phyloP scores from a whole-genome alignment of 2,329 filamentous ascomycete genomes.

The Sporothrix inflata region DNA sequence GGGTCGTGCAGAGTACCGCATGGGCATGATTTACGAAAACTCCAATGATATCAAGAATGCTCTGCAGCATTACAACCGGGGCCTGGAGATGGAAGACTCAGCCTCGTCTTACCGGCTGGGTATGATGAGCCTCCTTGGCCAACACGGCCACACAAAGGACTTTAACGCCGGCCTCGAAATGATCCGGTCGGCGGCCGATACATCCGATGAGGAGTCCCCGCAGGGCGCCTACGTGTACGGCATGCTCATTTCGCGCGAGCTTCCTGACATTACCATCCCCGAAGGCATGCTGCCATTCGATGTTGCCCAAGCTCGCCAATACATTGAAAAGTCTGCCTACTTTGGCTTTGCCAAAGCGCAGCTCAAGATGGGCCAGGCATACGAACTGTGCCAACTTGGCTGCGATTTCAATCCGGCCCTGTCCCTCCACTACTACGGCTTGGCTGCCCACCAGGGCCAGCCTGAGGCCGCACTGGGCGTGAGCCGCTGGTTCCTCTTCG shows the following conservation, averaged over 20 bases:
- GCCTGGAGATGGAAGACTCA: slow-evolving; percentile 79
- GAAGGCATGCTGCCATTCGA: slow-evolving; percentile 70
- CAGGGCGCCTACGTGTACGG: slow-evolving; percentile 95
- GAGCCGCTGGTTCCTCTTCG: slow-evolving; percentile 98
- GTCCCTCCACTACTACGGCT: slow-evolving; percentile 92
- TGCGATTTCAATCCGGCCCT: slow-evolving; percentile 94
- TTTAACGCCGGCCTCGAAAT: slow-evolving; percentile 76
- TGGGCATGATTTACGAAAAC: slow-evolving; percentile 97
- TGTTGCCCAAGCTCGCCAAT: slow-evolving; percentile 73
- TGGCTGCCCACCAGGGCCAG: slow-evolving; percentile 90
- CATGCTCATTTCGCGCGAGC: slow-evolving; percentile 87
- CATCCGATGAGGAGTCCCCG: slow-evolving; percentile 92
- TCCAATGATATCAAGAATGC: slow-evolving; percentile 92
- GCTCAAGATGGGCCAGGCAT: slow-evolving; percentile 94
- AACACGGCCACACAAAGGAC: slow-evolving; percentile 87
- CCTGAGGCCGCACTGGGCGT: slow-evolving; percentile 93
- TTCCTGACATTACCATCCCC: slow-evolving; percentile 87
- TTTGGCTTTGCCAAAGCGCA: slow-evolving; percentile 96
- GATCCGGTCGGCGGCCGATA: slow-evolving; percentile 80
- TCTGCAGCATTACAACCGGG: slow-evolving; percentile 84
- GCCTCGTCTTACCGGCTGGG: slow-evolving; percentile 85
- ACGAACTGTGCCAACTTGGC: slow-evolving; percentile 89
- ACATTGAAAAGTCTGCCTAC: slow-evolving; percentile 95
- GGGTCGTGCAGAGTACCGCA: slow-evolving; percentile 88
- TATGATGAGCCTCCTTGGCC: slow-evolving; percentile 96